Evolutionary conservation across 108 stramenopile genomes (phyloP), one percentile per base, ranked within the genome.

Genomic region (Cyclotella choctawhatcheeana): DNA sequence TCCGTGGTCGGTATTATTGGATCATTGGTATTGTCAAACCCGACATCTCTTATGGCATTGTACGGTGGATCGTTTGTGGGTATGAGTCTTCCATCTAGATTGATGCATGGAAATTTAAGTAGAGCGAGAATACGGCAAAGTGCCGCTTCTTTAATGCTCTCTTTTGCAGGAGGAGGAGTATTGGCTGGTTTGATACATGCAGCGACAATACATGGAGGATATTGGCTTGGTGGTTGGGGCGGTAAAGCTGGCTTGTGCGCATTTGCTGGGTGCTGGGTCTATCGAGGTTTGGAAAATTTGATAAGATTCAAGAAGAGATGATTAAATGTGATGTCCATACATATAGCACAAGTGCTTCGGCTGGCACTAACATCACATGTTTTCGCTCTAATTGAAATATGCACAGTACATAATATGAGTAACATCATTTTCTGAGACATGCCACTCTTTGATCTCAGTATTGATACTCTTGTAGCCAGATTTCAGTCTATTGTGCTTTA

Each of bases 201-300:
- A 22, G 44, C 45, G 21, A 56, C 62, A 21, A 55, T 55, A 21
- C 63, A 65, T 47, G 3, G 13, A 10, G 60, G 51, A 21, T 67
- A 72, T 48, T 88, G 88, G 85, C n/a, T n/a, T n/a, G 69, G 66
- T 47, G 82, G 74, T 35, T 88, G 85, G 85, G 88, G 88, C 12
- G 88, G 88, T 24, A 88, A 88, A 45, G 88, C 84, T 35, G 88
- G 88, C 21, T 50, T 78, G 16, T 88, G 88, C 60, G 79, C 79
- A 13, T 86, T 86, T 60, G 73, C 82, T n/a, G 88, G 85, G 5
- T 78, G 77, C 55, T 71, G 69, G 77, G 64, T 51, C 10, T 78
- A 78, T 71, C 69, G 77, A n/a, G 77, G 69, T 18, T 52, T 77
- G 7, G 76, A 52, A 4, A 77, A 69, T 69, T 53, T 68, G 16